Conservation (phyloP, 495 filamentous ascomycete genomes). For the Neurospora sp. region DNA sequence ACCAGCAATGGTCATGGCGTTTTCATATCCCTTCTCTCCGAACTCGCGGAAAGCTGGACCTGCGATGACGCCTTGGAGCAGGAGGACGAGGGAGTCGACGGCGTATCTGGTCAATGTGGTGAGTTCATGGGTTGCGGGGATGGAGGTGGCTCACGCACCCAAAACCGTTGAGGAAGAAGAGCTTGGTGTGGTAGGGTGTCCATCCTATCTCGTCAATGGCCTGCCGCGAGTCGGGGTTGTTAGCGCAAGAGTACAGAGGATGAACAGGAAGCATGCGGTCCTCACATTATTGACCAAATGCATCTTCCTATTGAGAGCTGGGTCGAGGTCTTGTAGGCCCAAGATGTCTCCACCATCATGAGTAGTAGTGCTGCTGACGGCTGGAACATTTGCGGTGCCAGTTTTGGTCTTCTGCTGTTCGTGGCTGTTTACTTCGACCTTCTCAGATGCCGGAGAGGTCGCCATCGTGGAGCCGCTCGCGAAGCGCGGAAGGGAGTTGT, state of each 20-base stretch:
- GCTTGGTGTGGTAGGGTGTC: conserved; percentile 57
- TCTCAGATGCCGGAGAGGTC: not conserved
- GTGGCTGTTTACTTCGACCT: not conserved
- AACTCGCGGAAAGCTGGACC: conserved; percentile 49
- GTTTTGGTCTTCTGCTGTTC: not conserved
- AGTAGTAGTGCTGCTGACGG: not conserved
- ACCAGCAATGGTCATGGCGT: conserved; percentile 51
- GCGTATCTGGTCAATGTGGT: conserved; percentile 40
- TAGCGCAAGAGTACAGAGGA: not conserved
- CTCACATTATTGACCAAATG: conserved; percentile 58
- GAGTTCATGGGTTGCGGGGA: not conserved
- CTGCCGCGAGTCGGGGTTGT: conserved; percentile 20
- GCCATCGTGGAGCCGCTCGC: not conserved
- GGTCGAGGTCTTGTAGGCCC: conserved; percentile 43
- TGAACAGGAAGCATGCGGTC: not conserved
- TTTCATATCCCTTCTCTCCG: conserved; percentile 36
- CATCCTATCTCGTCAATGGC: conserved; percentile 67
- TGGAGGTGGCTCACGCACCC: conserved; percentile 34
- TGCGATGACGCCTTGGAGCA: conserved; percentile 58
- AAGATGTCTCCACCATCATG: conserved; percentile 35
- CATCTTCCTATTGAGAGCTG: conserved; percentile 60
- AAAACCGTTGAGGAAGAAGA: conserved; percentile 58
- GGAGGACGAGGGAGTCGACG: conserved; percentile 58
- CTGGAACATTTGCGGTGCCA: not conserved
- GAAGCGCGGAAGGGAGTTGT: not conserved